Evolutionary conservation across 2,329 filamentous ascomycete genomes (phyloP).

Genomic region (Capronia americana): DNA sequence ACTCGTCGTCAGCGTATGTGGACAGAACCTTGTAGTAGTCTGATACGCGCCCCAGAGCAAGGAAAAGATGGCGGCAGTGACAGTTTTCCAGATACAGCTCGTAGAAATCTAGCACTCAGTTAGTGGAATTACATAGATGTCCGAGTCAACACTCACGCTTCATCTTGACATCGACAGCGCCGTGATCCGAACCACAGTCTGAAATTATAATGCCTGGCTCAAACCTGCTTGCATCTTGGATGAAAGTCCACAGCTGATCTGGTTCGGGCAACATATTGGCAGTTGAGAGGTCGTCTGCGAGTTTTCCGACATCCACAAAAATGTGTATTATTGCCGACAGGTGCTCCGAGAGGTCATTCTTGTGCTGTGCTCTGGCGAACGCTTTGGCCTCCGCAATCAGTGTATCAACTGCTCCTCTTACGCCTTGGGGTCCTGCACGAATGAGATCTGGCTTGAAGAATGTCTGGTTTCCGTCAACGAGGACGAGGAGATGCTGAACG

Average conservation of each 20-base stretch:
- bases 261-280: slow-evolving; percentile 26
- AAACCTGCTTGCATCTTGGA: slow-evolving; percentile 28
- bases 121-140: slow-evolving; percentile 10
- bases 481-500: slow-evolving; percentile 33
- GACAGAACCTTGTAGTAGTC: slow-evolving; percentile 34
- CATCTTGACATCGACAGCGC: slow-evolving; percentile 28
- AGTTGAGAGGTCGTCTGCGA: slow-evolving; percentile 29
- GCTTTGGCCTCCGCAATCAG: slow-evolving; percentile 29
- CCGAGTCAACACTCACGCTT: slow-evolving; percentile 20
- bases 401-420: slow-evolving; percentile 20
- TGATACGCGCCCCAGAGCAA: slow-evolving; percentile 30
- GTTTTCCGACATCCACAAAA: slow-evolving; percentile 34
- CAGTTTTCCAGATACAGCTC: slow-evolving; percentile 37
- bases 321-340: slow-evolving; percentile 32
- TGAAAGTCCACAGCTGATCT: slow-evolving; percentile 31
- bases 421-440: slow-evolving; percentile 25
- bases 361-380: slow-evolving; percentile 32
- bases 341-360: slow-evolving; percentile 33
- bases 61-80: slow-evolving; percentile 36
- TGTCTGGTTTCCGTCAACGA: slow-evolving; percentile 35
- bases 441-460: slow-evolving; percentile 32
- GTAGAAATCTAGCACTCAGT: slow-evolving; percentile 33
- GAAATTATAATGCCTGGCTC: slow-evolving; percentile 30
- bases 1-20: slow-evolving; percentile 35
- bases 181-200: slow-evolving; percentile 30